Percentiles rank a stretch among this genome's conserved stretches.
Evolutionary conservation across 192 early-diverging fungal species (phyloP).

Genomic region (Coemansia sp.): DNA sequence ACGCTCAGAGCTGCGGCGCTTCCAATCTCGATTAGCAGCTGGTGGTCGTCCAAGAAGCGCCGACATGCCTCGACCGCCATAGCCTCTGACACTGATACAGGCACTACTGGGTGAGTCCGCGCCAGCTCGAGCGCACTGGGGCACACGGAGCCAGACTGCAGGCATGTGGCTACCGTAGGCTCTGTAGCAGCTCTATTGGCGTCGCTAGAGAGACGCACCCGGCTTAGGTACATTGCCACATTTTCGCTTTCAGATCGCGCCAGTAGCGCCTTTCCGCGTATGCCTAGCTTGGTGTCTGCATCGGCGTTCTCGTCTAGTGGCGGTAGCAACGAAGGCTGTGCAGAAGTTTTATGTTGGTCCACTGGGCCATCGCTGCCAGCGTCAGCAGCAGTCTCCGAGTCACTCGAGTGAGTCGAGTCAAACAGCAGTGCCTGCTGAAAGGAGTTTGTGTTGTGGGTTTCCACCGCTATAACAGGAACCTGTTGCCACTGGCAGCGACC

Average conservation of each 20-base stretch:
- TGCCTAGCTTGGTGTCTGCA: conserved; percentile 10
- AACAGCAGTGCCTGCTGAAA: conserved; percentile 64
- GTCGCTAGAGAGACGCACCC: conserved; percentile 6
- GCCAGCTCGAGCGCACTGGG: conserved; percentile 24
- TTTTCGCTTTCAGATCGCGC: conserved; percentile 12
- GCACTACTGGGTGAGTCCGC: conserved; percentile 19
- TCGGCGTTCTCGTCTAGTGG: conserved; percentile 60
- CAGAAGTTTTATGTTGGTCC: conserved; percentile 17
- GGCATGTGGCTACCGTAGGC: conserved; percentile 53
- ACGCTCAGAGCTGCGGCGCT: conserved; percentile 63
- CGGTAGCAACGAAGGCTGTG: conserved; percentile 56
- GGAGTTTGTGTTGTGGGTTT: conserved; percentile 71
- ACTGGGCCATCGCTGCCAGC: background rate
- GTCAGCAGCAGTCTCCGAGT: background rate
- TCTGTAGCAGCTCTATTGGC: conserved; percentile 9
- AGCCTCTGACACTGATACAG: conserved; percentile 22
- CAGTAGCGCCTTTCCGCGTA: background rate
- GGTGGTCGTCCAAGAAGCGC: conserved; percentile 32
- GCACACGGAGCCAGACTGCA: conserved; percentile 42
- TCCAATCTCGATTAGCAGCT: conserved; percentile 59
- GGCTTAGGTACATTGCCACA: background rate
- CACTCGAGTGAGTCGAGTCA: conserved; percentile 31
- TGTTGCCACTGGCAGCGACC: conserved; percentile 61
- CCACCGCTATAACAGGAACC: conserved; percentile 71
- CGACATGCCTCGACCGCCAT: conserved; percentile 58